A percentile compares a stretch with the other conserved stretches of the same genome.
phyloP scores from a whole-genome alignment of 495 filamentous ascomycete genomes.

The Oidiodendron maius region DNA sequence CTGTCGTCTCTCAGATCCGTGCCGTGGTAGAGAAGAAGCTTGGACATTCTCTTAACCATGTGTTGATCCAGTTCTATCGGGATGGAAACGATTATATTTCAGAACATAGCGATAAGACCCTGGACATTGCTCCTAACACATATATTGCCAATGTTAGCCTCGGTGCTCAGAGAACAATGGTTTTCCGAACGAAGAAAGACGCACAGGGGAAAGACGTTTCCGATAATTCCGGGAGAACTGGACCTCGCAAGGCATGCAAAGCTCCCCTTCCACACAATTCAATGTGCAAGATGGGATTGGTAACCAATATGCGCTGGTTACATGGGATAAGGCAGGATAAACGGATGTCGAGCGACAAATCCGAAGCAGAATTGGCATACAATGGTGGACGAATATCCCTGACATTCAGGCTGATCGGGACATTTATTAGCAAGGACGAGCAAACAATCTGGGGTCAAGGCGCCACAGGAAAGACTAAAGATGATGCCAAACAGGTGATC shows the following conservation, averaged over 20 bases:
- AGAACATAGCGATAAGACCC: slow-evolving; percentile 94
- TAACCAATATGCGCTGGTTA: slow-evolving; percentile 81
- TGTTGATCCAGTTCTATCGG: slow-evolving; percentile 89
- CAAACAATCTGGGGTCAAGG: slow-evolving; percentile 87
- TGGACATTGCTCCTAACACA: slow-evolving; percentile 78
- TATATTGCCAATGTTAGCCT: slow-evolving; percentile 90
- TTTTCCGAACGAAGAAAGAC: slow-evolving; percentile 74
- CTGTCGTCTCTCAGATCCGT: slow-evolving; percentile 63
- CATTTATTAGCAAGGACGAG: slow-evolving; percentile 61
- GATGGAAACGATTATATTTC: slow-evolving; percentile 90
- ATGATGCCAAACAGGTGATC: slow-evolving; percentile 52
- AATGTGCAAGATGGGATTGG: slow-evolving; percentile 73
- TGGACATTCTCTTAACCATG: slow-evolving; percentile 84
- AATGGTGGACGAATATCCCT: slow-evolving; percentile 79
- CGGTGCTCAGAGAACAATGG: slow-evolving; percentile 87
- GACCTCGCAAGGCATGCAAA: slow-evolving; percentile 51
- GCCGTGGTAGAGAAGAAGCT: slow-evolving; percentile 59
- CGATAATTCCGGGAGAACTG: slow-evolving; percentile 6
- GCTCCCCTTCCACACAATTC: slow-evolving; percentile 82
- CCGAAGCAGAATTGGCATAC: slow-evolving; percentile 62
- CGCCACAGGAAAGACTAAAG: slow-evolving; percentile 59
- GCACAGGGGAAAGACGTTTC: slow-evolving; percentile 7
- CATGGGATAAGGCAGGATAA: slow-evolving; percentile 89
- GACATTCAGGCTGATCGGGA: slow-evolving; percentile 88
- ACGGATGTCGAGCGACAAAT: slow-evolving; percentile 57